phyloP scores from a whole-genome alignment of 169 alveolate genomes.

The Cryptosporidium sp. region DNA sequence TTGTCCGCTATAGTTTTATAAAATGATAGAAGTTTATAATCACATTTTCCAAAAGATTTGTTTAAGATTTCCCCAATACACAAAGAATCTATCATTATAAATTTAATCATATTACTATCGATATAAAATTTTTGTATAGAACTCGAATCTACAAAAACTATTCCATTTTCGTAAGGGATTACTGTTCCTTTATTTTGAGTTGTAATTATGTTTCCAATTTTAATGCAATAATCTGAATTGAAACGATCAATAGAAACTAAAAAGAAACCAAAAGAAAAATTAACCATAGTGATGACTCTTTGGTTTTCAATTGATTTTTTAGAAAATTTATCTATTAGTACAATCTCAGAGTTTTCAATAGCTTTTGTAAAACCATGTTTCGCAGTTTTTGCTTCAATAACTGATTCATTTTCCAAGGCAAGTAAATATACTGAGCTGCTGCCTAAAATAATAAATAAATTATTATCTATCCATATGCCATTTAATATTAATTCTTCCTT shows the following conservation, averaged over 20 bases:
- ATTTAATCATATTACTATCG: neutral
- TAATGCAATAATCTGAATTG: neutral
- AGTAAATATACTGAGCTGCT: conserved; percentile 14
- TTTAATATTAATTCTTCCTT: conserved; percentile 15
- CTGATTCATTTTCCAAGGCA: conserved; percentile 6
- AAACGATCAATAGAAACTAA: neutral
- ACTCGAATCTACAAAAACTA: neutral
- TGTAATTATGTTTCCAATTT: conserved; percentile 12
- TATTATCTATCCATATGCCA: neutral
- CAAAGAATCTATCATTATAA: conserved; percentile 7
- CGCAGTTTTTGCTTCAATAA: neutral
- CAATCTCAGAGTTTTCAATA: conserved; percentile 12
- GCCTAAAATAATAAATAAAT: neutral
- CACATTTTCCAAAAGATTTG: neutral
- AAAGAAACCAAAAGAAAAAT: conserved; percentile 31
- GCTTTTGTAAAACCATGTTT: neutral
- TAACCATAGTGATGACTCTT: neutral
- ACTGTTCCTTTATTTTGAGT: neutral
- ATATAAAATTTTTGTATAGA: conserved; percentile 1
- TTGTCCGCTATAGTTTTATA: neutral
- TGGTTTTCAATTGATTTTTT: neutral
- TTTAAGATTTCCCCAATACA: neutral
- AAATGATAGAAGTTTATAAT: neutral
- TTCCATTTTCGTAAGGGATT: neutral
- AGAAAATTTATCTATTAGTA: neutral